phyloP scores from a whole-genome alignment of 495 filamentous ascomycete genomes.

The Bacidia gigantensis region DNA sequence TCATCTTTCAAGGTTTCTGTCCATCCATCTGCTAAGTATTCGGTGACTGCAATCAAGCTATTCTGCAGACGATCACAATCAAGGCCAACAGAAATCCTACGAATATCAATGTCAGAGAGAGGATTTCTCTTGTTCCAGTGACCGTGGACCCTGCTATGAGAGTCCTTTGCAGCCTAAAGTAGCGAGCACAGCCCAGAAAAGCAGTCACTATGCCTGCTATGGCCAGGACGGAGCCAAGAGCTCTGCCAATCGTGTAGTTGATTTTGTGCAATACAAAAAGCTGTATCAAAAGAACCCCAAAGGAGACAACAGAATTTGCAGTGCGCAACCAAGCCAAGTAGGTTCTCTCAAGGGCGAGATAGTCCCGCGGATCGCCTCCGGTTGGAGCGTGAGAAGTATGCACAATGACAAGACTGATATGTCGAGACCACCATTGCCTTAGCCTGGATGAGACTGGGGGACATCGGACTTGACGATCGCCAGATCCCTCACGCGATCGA shows the following conservation, averaged over 20 bases:
- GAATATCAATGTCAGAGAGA: not conserved
- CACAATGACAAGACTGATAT: constrained; percentile 8
- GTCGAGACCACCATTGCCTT: constrained; percentile 12
- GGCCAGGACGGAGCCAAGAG: constrained; percentile 6
- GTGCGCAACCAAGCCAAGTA: constrained; percentile 15
- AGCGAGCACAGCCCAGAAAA: constrained; percentile 13
- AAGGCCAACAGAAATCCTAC: not conserved
- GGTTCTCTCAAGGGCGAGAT: constrained; percentile 17
- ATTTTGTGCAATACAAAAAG: constrained; percentile 9
- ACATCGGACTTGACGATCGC: no score
- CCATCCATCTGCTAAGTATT: no score
- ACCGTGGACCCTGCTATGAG: constrained; percentile 2
- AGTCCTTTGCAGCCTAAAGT: constrained; percentile 15
- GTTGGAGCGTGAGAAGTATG: not conserved
- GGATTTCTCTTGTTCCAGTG: constrained; percentile 1
- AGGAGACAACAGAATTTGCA: constrained; percentile 7
- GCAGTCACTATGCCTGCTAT: constrained; percentile 4
- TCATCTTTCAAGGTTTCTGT: no score
- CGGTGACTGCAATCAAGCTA: no score
- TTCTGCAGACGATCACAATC: not conserved
- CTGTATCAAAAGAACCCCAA: constrained; percentile 14
- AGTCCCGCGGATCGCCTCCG: constrained; percentile 14
- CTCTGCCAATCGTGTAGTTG: constrained; percentile 5
- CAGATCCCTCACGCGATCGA: constrained; percentile 1
- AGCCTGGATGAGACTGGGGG: no score